Evolutionary conservation across 2,329 filamentous ascomycete genomes (phyloP).

Genomic region (Teratosphaeria pseudoeucalypti): DNA sequence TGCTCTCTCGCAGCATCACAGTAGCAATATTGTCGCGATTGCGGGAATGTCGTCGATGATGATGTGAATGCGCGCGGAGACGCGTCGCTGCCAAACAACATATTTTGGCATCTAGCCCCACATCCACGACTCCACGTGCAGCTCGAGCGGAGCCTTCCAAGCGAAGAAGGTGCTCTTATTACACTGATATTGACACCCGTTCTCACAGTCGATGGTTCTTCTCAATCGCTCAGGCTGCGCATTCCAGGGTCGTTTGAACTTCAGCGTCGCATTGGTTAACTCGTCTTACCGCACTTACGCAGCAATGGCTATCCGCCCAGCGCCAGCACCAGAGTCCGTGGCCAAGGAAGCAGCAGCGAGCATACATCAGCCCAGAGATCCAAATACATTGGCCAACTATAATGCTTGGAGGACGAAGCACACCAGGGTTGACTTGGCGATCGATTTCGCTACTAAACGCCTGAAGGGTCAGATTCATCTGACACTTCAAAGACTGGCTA

Average conservation of each 20-base stretch:
- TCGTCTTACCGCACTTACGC: constrained; percentile 1
- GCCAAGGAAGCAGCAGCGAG: constrained; percentile 19
- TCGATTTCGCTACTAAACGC: constrained; percentile 72
- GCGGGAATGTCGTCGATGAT: background rate
- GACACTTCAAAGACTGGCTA: constrained; percentile 64
- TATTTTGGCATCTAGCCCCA: background rate
- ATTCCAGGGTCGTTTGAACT: background rate
- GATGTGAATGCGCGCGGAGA: background rate
- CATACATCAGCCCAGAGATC: constrained; percentile 45
- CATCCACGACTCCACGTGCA: background rate
- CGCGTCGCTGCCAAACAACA: background rate
- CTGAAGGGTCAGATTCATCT: constrained; percentile 69
- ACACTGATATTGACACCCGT: background rate
- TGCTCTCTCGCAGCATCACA: constrained; percentile 1
- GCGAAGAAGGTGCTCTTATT: background rate
- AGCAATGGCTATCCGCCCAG: constrained; percentile 19
- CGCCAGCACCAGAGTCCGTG: constrained; percentile 14
- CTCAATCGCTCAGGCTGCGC: background rate
- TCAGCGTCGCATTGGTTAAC: background rate
- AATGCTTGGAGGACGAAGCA: constrained; percentile 76
- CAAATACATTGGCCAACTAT: constrained; percentile 88
- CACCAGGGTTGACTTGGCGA: constrained; percentile 67
- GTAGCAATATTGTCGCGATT: background rate
- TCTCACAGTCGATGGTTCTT: background rate
- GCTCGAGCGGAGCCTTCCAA: background rate